Percentiles rank a stretch among this genome's conserved stretches.
Evolutionary conservation across 164 flowering plant species (phyloP).

Genomic region (Euptelea pleiosperma): DNA sequence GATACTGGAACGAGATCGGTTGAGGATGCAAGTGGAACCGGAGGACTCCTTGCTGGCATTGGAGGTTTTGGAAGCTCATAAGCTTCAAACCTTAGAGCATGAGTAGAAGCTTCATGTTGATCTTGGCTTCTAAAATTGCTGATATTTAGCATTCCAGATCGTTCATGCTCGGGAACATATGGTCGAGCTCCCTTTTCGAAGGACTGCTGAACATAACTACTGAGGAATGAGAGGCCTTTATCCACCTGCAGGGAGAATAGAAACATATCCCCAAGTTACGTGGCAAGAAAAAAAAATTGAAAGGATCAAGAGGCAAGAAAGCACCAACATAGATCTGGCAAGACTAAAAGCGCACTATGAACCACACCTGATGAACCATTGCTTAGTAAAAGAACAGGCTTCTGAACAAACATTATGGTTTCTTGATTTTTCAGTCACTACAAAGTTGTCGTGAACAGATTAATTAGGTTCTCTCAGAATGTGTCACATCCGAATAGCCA

Average conservation of each 20-base stretch:
- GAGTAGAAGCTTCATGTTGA: conserved; percentile 55
- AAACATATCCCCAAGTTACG: background rate
- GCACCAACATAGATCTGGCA: background rate
- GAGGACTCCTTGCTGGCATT: conserved; percentile 33
- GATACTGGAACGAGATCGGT: conserved; percentile 64
- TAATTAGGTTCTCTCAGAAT: no score
- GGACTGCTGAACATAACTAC: conserved; percentile 60
- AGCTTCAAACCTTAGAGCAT: conserved; percentile 90
- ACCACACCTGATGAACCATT: no score
- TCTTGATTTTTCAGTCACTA: no score
- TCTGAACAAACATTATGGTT: no score
- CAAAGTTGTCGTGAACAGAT: no score
- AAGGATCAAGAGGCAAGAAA: background rate
- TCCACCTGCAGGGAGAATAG: conserved; percentile 26
- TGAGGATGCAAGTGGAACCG: conserved; percentile 36
- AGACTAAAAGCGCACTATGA: background rate
- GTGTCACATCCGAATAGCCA: no score
- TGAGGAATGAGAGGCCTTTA: conserved; percentile 63
- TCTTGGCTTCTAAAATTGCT: conserved; percentile 50
- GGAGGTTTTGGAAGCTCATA: conserved; percentile 85
- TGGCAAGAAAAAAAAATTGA: background rate
- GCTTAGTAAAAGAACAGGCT: no score
- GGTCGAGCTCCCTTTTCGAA: conserved; percentile 83
- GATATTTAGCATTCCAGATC: conserved; percentile 48
- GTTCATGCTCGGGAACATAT: conserved; percentile 75